A percentile compares a stretch with the other conserved stretches of the same genome.
These are phyloP conservation scores for Psilocybe cubensis DNA, from an alignment of 768 basidiomycete species.

Conservation along the genomic window DNA sequence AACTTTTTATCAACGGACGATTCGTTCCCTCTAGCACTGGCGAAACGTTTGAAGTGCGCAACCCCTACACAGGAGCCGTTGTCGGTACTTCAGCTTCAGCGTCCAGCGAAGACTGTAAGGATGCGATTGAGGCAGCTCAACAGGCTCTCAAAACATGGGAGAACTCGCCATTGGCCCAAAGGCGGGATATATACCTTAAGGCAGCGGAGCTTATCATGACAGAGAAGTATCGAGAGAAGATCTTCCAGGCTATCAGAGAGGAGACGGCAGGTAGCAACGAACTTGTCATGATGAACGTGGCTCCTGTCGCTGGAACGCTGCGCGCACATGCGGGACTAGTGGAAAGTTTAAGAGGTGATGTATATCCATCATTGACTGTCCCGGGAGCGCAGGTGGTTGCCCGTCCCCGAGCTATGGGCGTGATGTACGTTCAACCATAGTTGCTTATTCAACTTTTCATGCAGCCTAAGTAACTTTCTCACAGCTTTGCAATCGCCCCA, in stretches of 20 bases:
- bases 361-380: conserved; percentile 40
- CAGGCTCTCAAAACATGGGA: conserved; percentile 55
- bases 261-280: conserved; percentile 42
- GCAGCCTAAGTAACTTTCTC: too few species aligned
- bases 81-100: conserved; percentile 52
- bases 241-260: conserved; percentile 33
- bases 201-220: conserved; percentile 49
- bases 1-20: conserved; percentile 46
- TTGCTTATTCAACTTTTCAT: neutral
- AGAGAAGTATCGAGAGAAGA: conserved; percentile 41
- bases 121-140: conserved; percentile 48
- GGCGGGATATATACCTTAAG: conserved; percentile 49
- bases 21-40: conserved; percentile 34
- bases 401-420: conserved; percentile 53
- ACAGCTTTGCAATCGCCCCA: conserved; percentile 54
- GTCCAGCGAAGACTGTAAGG: conserved; percentile 43
- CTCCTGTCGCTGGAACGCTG: conserved; percentile 25
- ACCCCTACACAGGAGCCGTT: conserved; percentile 42
- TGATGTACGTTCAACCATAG: conserved; percentile 41
- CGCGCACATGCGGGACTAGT: conserved; percentile 36
- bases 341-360: conserved; percentile 44
- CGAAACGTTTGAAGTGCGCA: conserved; percentile 49
- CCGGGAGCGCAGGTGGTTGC: conserved; percentile 50
- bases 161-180: conserved; percentile 31
- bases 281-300: conserved; percentile 32